phyloP scores from a whole-genome alignment of 768 basidiomycete species.

The Fibroporia radiculosa region DNA sequence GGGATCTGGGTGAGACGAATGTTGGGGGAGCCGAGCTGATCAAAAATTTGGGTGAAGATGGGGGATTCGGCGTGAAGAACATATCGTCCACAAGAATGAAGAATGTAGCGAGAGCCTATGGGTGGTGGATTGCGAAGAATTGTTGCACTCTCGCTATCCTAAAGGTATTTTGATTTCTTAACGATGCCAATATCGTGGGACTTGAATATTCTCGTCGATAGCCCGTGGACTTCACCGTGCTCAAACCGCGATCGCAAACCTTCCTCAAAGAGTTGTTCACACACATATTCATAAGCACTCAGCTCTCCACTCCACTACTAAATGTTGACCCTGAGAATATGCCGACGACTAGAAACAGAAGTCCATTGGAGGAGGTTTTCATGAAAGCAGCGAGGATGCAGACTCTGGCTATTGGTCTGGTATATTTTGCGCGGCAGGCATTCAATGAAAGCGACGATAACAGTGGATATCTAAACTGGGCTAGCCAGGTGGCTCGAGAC shows the following conservation, averaged over 20 bases:
- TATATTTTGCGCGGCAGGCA: constrained; percentile 55
- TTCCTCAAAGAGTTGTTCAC: constrained; percentile 71
- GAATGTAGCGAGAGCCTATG: constrained; percentile 81
- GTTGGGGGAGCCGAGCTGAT: constrained; percentile 78
- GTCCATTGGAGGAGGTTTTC: constrained; percentile 69
- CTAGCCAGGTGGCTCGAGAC: constrained; percentile 56
- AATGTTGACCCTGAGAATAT: constrained; percentile 27
- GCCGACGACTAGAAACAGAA: constrained; percentile 43
- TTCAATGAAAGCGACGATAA: constrained; percentile 31
- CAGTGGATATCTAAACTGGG: constrained; percentile 53
- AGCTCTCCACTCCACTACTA: constrained; percentile 62
- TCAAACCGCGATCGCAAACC: constrained; percentile 51
- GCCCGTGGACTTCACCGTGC: constrained; percentile 81
- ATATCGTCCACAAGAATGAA: constrained; percentile 49
- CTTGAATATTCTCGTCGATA: constrained; percentile 23
- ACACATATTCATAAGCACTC: constrained; percentile 66
- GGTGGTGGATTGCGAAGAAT: constrained; percentile 91
- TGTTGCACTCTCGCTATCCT: constrained; percentile 66
- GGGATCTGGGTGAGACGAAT: constrained; percentile 77
- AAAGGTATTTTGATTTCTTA: constrained; percentile 52
- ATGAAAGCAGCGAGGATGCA: constrained; percentile 62
- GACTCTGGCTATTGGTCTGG: constrained; percentile 64
- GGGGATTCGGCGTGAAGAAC: constrained; percentile 37
- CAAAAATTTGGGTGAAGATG: constrained; percentile 47
- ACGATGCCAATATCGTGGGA: neutral